Evolutionary conservation across 352 stramenopile genomes (phyloP), one percentile per base, ranked within the genome.

Genomic region (Pythium rishiriense): DNA sequence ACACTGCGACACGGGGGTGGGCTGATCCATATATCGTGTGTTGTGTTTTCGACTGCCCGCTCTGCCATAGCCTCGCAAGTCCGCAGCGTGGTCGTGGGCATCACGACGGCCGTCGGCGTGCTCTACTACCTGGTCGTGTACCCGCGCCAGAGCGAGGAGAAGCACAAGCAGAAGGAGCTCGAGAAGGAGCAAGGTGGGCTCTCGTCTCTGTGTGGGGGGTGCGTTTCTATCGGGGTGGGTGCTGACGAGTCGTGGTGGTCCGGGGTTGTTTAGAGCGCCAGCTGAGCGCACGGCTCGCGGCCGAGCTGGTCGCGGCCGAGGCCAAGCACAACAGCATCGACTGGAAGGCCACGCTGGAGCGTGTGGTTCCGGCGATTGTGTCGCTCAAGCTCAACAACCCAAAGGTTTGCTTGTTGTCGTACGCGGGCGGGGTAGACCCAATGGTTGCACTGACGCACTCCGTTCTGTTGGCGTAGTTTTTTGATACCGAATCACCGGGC

Each of bases 321-420:
- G 74, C 74, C 10, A 86, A 78, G 57, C 78, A 87, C 59, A 81
- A 85, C 63, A 84, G 77, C 50, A 62, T 74, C 47, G 85, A 92
- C 65, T 95, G 87, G 87, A 95, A 95, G 58, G 70, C 71, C 25
- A 95, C 87, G n/a, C 73, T 96, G 0, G 83, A 96, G 65, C 83
- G 82, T 14, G 85, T 94, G 17, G 84, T 96, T 24, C 85, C 87
- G 12, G 87, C 87, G 14, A 96, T 96, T 48, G 87, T 95, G 17
- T 92, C 83, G 51, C 74, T 95, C n/a, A 95, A 95, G 67, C 80
- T 95, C 24, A 95, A 95, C 64, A 91, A 83, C 21, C 87, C 87
- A 14, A 95, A 95, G 78, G 85, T 93, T 8, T 48, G 15, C 6
- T 2, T 61, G 31, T 45, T 17, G 29, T 31, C 41, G 26, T 2